Base-by-base conservation (phyloP, 768 basidiomycete species). In the Mycena kentingensis region DNA sequence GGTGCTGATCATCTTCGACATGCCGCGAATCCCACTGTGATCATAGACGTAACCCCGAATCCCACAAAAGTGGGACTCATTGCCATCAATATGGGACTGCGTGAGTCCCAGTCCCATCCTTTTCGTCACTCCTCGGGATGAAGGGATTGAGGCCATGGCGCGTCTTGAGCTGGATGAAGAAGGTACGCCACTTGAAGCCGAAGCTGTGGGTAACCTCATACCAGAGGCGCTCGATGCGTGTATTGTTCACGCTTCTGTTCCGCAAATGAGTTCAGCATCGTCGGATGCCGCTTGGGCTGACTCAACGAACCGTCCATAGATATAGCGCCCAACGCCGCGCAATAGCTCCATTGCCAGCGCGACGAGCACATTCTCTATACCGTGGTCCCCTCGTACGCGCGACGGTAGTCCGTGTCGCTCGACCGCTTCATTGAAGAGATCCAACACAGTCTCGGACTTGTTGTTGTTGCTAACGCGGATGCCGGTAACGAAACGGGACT, bases 201-300 rank as follows among this genome's bases (percentile, higher is more conserved):
- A 72, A 63, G 0, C 65, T 66, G 18, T 27, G 7, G 0, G 69
- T 75, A 18, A 74, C 61, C 35, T 75, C 70, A 18, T 59, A 60
- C 73, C 74, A 76, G 1, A 76, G 57, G 1, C 68, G 52, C 44
- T 77, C 71, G 34, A 74, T 71, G 0, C 70, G 58, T 13, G 65
- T 70, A 42, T 74, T 76, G 54, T 76, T 71, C 10, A 75, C 68
- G 57, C 68, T 70, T 35, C 71, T 73, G 49, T n/a, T 38, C n/a
- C 26, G 31, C 10, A n/a, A n/a, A 12, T 24, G 31, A 27, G 29
- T 24, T 55, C 29, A 27, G 58, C 45, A 46, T 51, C 12, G 27
- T 48, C 28, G 44, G 38, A 11, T 47, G 37, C 52, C 42, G 45
- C 28, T 38, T 0, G 29, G 19, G 34, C 27, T 25, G n/a, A n/a